Evolutionary conservation across 768 basidiomycete genomes (phyloP).

Genomic region (Pleurotus sapidus): DNA sequence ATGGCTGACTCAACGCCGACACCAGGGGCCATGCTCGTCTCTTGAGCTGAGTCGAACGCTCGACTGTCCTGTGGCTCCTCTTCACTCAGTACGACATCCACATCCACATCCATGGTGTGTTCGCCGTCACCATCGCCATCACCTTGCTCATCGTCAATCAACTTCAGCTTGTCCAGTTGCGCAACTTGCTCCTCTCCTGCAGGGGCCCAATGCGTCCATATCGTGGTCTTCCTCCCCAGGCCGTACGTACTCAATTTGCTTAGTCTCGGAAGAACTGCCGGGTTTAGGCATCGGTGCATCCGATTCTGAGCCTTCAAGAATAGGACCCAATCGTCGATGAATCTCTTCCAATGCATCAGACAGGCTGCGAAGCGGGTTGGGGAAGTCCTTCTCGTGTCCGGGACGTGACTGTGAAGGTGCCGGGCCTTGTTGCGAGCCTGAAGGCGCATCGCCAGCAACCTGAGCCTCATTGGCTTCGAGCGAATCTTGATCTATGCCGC

Average conservation of each 20-base stretch:
- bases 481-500: slow-evolving; percentile 8
- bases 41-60: neutral
- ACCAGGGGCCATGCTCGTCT: slow-evolving; percentile 12
- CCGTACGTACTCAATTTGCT: slow-evolving; percentile 74
- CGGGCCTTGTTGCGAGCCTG: slow-evolving; percentile 45
- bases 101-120: slow-evolving; percentile 21
- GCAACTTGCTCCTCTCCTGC: slow-evolving; percentile 82
- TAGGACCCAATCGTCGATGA: slow-evolving; percentile 80
- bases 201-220: slow-evolving; percentile 89
- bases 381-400: slow-evolving; percentile 6
- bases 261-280: slow-evolving; percentile 33
- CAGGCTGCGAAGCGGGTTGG: slow-evolving; percentile 70
- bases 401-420: slow-evolving; percentile 25
- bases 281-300: slow-evolving; percentile 30
- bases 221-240: slow-evolving; percentile 66
- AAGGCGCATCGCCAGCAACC: slow-evolving; percentile 30
- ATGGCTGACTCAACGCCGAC: slow-evolving; percentile 45
- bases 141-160: slow-evolving; percentile 57
- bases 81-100: slow-evolving; percentile 40
- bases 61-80: neutral
- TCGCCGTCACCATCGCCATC: slow-evolving; percentile 49
- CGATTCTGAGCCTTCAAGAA: slow-evolving; percentile 44
- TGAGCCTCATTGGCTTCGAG: slow-evolving; percentile 16
- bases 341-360: slow-evolving; percentile 85
- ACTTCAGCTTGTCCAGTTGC: slow-evolving; percentile 75